A percentile compares a stretch with the other conserved stretches of the same genome.
These are phyloP conservation scores for Pseudogymnoascus sp. DNA, from an alignment of 2,329 filamentous ascomycete species.

Conservation along the genomic window DNA sequence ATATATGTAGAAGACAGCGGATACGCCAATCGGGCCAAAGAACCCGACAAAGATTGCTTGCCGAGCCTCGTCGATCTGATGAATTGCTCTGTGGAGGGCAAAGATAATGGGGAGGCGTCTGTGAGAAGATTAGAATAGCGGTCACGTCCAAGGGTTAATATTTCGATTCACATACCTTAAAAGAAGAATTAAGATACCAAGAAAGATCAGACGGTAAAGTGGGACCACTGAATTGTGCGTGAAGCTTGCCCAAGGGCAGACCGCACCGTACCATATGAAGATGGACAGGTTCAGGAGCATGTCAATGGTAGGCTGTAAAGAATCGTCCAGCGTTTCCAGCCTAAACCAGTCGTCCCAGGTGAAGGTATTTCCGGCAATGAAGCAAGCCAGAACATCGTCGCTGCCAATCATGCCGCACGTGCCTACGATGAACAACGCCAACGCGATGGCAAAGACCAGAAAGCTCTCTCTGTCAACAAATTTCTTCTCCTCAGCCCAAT, in stretches of 20 bases:
- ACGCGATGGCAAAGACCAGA: constrained; percentile 52
- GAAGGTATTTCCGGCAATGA: constrained; percentile 79
- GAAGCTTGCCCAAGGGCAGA: constrained; percentile 70
- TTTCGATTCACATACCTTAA: too few relatives aligned
- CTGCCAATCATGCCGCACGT: constrained; percentile 79
- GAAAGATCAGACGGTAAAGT: constrained; percentile 58
- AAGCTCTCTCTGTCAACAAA: constrained; percentile 27
- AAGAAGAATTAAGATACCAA: constrained; percentile 64
- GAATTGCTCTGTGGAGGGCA: constrained; percentile 64
- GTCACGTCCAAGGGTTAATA: too few relatives aligned
- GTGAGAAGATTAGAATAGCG: too few relatives aligned
- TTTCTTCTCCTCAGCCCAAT: constrained; percentile 55
- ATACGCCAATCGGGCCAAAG: constrained; percentile 87
- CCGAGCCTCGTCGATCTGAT: constrained; percentile 63
- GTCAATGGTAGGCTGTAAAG: constrained; percentile 79
- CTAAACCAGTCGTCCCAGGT: constrained; percentile 91
- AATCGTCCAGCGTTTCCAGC: constrained; percentile 75
- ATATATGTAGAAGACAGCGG: constrained; percentile 87
- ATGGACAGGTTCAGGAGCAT: constrained; percentile 82
- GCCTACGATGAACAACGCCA: constrained; percentile 78
- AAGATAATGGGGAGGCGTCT: constrained; percentile 72
- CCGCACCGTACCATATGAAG: constrained; percentile 82
- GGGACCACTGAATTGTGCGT: constrained; percentile 58
- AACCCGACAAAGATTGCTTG: constrained; percentile 85
- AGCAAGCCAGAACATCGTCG: constrained; percentile 82